A percentile compares a stretch with the other conserved stretches of the same genome.
phyloP scores from a whole-genome alignment of 257 asterid genomes.

The Solanum lignicaule region DNA sequence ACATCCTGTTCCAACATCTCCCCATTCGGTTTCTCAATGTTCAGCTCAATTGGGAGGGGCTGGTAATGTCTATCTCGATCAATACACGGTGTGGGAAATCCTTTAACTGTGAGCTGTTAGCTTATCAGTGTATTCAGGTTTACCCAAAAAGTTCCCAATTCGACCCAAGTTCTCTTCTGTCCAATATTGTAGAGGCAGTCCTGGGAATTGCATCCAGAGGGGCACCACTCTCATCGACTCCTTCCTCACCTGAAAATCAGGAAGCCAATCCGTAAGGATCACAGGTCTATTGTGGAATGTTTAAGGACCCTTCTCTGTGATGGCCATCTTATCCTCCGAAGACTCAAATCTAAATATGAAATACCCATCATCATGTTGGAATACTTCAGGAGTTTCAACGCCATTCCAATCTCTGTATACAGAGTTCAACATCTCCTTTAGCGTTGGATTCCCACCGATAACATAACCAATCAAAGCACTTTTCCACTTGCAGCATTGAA shows the following conservation, averaged over 20 bases:
- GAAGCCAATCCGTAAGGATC: not conserved
- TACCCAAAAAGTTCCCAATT: not conserved
- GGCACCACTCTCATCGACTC: not conserved
- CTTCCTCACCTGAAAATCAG: not conserved
- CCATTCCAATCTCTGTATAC: not conserved
- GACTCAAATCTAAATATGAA: not conserved
- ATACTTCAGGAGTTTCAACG: not conserved
- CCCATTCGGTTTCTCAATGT: not conserved
- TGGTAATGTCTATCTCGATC: not conserved
- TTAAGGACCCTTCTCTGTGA: not conserved
- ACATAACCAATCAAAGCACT: not conserved
- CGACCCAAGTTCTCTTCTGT: not conserved
- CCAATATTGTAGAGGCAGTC: not conserved
- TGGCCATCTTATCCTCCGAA: not conserved
- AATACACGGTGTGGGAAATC: not conserved
- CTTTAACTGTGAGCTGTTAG: not conserved
- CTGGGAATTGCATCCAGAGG: not conserved
- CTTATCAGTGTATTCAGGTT: not conserved
- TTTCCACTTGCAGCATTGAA: not conserved
- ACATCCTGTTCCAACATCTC: not conserved
- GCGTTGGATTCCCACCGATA: not conserved
- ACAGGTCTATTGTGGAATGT: not conserved
- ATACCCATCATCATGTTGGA: not conserved
- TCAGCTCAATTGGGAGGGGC: not conserved
- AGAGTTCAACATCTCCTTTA: not conserved